Percentiles rank a stretch among this genome's conserved stretches.
Evolutionary conservation across 176 grass and related monocot genomes (phyloP).

Genomic region (Ananas comosus): DNA sequence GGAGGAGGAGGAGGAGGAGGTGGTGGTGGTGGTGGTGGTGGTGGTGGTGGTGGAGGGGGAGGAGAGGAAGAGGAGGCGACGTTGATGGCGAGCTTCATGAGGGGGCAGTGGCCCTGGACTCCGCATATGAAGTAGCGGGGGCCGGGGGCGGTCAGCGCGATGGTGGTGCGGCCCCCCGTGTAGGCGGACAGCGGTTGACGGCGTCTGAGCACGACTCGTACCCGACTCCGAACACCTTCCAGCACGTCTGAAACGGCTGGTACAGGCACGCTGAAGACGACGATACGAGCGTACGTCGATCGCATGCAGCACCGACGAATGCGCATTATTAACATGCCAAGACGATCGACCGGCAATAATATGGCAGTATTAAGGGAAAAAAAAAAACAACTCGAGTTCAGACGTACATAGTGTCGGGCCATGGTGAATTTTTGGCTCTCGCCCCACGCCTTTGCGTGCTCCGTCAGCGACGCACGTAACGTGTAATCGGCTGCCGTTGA

Average conservation of each 20-base stretch:
- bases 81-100: slow-evolving; percentile 62
- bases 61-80: slow-evolving; percentile 18
- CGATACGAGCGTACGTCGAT: no score
- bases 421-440: slow-evolving; percentile 13
- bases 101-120: slow-evolving; percentile 43
- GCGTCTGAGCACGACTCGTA: slow-evolving; percentile 58
- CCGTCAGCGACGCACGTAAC: slow-evolving; percentile 16
- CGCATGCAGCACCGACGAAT: no score
- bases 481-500: slow-evolving; percentile 11
- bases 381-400: no score
- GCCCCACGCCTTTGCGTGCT: slow-evolving; percentile 28
- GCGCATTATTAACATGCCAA: background rate
- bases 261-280: slow-evolving; percentile 40
- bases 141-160: slow-evolving; percentile 36
- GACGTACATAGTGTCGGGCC: slow-evolving; percentile 30
- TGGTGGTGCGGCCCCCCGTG: slow-evolving; percentile 17
- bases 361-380: background rate
- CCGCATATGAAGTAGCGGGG: slow-evolving; percentile 84
- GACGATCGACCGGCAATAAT: background rate
- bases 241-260: slow-evolving; percentile 45
- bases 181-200: slow-evolving; percentile 28
- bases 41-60: background rate
- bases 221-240: slow-evolving; percentile 47
- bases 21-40: background rate
- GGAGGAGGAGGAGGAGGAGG: slow-evolving; percentile 18